phyloP scores from a whole-genome alignment of 2,329 filamentous ascomycete species.

The Tolypocladium guangdongense region DNA sequence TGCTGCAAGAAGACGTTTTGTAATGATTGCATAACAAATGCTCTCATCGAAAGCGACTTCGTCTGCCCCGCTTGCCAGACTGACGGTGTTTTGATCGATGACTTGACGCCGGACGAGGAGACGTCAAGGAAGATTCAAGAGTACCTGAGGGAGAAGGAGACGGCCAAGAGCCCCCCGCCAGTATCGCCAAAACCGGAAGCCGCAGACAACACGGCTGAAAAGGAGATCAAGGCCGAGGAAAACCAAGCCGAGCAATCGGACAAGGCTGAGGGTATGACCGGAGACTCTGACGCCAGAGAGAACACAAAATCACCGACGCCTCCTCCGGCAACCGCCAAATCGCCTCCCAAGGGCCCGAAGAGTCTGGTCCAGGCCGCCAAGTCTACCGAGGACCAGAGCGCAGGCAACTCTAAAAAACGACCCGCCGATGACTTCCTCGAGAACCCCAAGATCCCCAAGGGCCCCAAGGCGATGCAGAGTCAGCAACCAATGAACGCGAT shows the following conservation, averaged over 20 bases:
- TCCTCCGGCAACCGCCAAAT: constrained; percentile 11
- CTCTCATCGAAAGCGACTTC: constrained; percentile 96
- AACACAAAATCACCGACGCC: constrained; percentile 24
- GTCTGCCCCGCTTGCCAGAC: constrained; percentile 85
- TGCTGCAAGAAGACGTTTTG: constrained; percentile 98
- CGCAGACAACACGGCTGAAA: constrained; percentile 30
- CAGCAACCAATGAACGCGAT: constrained; percentile 35
- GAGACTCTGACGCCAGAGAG: constrained; percentile 13
- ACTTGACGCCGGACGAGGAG: constrained; percentile 75
- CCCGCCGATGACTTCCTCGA: constrained; percentile 62
- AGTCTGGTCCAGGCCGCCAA: constrained; percentile 17
- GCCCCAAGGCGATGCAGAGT: constrained; percentile 53
- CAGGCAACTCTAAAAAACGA: constrained; percentile 58
- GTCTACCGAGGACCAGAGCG: constrained; percentile 23
- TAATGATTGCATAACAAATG: constrained; percentile 98
- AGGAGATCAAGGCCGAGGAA: constrained; percentile 17
- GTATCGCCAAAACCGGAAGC: constrained; percentile 24
- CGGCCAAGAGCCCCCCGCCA: constrained; percentile 29
- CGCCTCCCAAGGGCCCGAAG: constrained; percentile 19
- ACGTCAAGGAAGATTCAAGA: constrained; percentile 66
- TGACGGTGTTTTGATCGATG: constrained; percentile 86
- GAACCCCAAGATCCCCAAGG: constrained; percentile 55
- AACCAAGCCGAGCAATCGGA: constrained; percentile 6
- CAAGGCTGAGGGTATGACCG: neutral
- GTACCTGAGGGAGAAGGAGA: constrained; percentile 51